phyloP scores from a whole-genome alignment of 1,284 basidiomycete species.

The Leccinum ambiguum region DNA sequence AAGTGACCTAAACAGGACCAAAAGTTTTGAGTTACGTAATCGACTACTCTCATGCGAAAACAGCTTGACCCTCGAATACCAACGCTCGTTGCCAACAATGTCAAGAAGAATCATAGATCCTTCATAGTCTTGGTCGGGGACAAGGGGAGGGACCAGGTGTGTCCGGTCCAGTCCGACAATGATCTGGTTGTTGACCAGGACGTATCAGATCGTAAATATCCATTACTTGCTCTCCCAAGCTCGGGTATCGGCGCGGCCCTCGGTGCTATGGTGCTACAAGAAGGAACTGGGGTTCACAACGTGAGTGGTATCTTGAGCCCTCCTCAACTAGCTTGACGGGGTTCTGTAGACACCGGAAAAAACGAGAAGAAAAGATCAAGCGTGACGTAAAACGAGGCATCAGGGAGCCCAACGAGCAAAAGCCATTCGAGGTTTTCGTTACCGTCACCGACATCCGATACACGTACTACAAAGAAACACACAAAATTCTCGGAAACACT shows the following conservation, averaged over 20 bases:
- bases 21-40: neutral
- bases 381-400: conserved; percentile 92
- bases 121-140: conserved; percentile 98
- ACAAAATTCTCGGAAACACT: too few relatives aligned
- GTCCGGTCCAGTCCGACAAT: conserved; percentile 19
- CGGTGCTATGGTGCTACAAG: conserved; percentile 97
- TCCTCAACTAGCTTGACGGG: neutral
- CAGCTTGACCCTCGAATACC: conserved; percentile 93
- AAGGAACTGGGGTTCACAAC: conserved; percentile 95
- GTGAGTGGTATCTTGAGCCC: conserved; percentile 40
- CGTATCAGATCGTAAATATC: conserved; percentile 83
- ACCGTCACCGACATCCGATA: too few relatives aligned
- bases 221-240: conserved; percentile 95
- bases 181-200: conserved; percentile 2
- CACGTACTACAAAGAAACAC: too few relatives aligned
- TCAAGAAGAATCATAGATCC: conserved; percentile 89
- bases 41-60: neutral
- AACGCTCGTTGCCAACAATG: conserved; percentile 91
- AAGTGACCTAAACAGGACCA: neutral
- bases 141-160: conserved; percentile 88
- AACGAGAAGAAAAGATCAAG: conserved; percentile 94
- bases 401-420: conserved; percentile 82
- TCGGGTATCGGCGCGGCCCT: conserved; percentile 84
- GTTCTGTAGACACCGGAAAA: conserved; percentile 84
- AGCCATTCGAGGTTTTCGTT: too few relatives aligned